phyloP scores from a whole-genome alignment of 306 rosid genomes.

The Cucumis cinereus region DNA sequence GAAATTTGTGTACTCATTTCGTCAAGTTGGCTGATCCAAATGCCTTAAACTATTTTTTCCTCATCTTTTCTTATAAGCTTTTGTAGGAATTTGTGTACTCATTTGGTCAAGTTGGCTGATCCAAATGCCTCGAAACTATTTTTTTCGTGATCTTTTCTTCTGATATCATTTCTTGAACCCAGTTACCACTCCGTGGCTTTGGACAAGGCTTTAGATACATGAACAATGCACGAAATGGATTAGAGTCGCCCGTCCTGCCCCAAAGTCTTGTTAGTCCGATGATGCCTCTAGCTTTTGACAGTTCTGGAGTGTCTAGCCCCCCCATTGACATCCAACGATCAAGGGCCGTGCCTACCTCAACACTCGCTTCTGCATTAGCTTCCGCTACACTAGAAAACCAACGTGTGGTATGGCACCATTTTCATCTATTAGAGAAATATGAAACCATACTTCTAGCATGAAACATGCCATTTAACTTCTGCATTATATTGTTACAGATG shows the following conservation, averaged over 20 bases:
- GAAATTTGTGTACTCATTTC: background rate
- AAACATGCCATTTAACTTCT: background rate
- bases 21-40: background rate
- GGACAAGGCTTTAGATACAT: conserved; percentile 62
- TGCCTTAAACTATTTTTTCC: background rate
- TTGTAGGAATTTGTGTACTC: background rate
- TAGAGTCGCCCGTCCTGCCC: conserved; percentile 37
- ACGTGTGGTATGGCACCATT: conserved; percentile 39
- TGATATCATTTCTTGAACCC: background rate
- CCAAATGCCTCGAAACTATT: no score
- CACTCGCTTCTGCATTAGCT: conserved; percentile 76
- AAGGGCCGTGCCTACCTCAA: conserved; percentile 31
- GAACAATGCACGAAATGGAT: conserved; percentile 40
- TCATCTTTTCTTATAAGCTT: background rate
- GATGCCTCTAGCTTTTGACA: conserved; percentile 51
- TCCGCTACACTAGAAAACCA: conserved; percentile 68
- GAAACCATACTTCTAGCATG: background rate
- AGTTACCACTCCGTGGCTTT: conserved; percentile 48
- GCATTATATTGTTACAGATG: conserved; percentile 38
- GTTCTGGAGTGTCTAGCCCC: conserved; percentile 29
- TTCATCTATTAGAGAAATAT: background rate
- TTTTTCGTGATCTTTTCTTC: no score
- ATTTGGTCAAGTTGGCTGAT: no score
- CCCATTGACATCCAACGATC: conserved; percentile 34
- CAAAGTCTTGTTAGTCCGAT: conserved; percentile 37